Conservation (phyloP, 208 protist species). For the Acanthamoeba sp. region DNA sequence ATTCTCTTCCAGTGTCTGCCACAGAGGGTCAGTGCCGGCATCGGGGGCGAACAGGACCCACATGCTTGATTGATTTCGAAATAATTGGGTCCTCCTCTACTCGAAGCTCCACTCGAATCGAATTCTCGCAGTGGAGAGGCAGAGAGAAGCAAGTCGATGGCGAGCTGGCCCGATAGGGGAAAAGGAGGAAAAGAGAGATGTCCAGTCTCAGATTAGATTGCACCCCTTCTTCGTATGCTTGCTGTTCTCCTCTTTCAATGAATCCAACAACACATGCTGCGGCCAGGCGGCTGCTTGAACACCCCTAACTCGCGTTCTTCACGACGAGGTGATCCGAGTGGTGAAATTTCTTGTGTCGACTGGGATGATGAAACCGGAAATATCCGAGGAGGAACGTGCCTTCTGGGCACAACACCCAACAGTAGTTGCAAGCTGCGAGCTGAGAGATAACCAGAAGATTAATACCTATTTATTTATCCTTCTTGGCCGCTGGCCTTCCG, state of each 20-base stretch:
- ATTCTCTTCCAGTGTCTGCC: slow-evolving; percentile 60
- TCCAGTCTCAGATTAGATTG: not conserved
- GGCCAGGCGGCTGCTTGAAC: not conserved
- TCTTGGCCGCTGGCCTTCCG: too few species aligned
- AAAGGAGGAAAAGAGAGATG: not conserved
- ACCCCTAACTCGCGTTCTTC: not conserved
- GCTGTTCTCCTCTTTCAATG: not conserved
- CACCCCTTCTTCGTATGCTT: not conserved
- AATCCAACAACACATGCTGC: not conserved
- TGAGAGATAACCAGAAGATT: too few species aligned
- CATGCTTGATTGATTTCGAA: not conserved
- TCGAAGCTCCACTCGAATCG: not conserved
- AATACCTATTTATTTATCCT: too few species aligned
- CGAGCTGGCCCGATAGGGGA: not conserved
- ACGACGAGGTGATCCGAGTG: not conserved
- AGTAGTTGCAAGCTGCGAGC: not conserved
- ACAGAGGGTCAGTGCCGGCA: not conserved
- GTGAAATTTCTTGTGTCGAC: not conserved
- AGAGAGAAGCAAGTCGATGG: too few species aligned
- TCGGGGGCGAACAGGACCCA: slow-evolving; percentile 59
- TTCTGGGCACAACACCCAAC: not conserved
- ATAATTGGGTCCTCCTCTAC: not conserved
- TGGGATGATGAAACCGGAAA: not conserved
- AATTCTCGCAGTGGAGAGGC: not conserved
- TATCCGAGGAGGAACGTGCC: not conserved